Percentiles rank a stretch among this genome's conserved stretches.
These are phyloP conservation scores for Thuidium tamariscinum DNA, from an alignment of 225 moss, liverwort and hornwort genomes.

Conservation along the genomic window DNA sequence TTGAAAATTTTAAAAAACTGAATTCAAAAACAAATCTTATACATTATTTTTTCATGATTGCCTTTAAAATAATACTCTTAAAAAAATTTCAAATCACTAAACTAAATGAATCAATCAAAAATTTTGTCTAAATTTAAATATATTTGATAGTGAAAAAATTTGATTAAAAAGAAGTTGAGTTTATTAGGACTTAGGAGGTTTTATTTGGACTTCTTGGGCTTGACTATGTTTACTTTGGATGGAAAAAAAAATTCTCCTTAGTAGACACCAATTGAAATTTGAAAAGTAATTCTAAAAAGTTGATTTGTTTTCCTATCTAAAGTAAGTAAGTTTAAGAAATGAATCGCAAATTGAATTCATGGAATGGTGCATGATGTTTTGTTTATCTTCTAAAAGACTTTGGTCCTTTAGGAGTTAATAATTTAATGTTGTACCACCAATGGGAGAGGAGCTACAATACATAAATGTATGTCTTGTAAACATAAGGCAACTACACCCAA, in stretches of 20 bases:
- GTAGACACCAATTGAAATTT: neutral
- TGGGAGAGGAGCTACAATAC: neutral
- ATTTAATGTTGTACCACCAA: neutral
- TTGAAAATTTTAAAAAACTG: neutral
- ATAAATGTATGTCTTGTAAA: accelerated
- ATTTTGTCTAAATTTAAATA: accelerated
- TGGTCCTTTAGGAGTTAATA: neutral
- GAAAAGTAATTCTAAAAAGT: neutral
- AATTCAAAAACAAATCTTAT: neutral
- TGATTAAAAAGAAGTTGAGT: neutral
- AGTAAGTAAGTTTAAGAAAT: neutral
- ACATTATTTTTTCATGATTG: neutral
- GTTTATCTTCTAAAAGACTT: neutral
- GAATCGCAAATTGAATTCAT: neutral
- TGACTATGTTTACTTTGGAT: accelerated
- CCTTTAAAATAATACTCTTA: neutral
- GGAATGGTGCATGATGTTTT: accelerated
- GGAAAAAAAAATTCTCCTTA: accelerated
- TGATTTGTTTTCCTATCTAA: neutral
- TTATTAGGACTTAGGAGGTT: accelerated
- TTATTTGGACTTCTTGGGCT: neutral
- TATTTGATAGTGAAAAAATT: neutral
- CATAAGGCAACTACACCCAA: too few species aligned
- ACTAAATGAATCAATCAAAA: neutral
- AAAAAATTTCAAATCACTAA: neutral